Base-by-base conservation (phyloP, 1,284 basidiomycete species). In the Ceratobasidium theobromae region DNA sequence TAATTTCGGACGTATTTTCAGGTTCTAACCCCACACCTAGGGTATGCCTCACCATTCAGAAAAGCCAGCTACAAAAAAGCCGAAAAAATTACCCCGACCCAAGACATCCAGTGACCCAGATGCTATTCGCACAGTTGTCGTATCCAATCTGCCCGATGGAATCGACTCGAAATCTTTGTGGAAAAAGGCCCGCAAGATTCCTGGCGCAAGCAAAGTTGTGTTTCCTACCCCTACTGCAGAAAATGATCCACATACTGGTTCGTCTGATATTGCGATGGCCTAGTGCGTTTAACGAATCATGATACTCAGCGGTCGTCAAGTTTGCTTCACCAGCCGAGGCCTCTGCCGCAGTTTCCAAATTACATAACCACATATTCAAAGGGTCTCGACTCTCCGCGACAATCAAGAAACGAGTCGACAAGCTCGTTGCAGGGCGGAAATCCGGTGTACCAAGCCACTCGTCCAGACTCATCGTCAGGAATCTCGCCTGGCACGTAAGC, bases 321-420 rank as follows among this genome's bases (percentile, higher is more conserved):
- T 97, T 96, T 76, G 78, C 82, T 1, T 86, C 84, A 0, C 87
- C 94, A 8, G 80, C 81, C 3, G 79, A 85, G 64, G 93, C 95
- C 0, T 81, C 84, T 54, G 85, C 87, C 21, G 90, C 90, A 1
- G 84, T 93, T 30, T 79, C 78, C 67, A 95, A 93, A 77, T 84
- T 99, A 0, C 93, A 99, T 74, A 93, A 93, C 0, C 94, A 97
- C 75, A 87, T 95, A 43, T 98, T 90, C 83, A 97, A 98, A 76
- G 94, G 94, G 45, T 81, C 84, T 1, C 79, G 95, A 14, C 84
- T 98, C 27, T 93, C 89, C 4, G 92, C 89, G n/a, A 87, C 90
- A 4, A 82, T 98, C 69, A 98, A 98, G 80, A 95, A 95, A 75
- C 86, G 92, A 1, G 78, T 93, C 3, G 89, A 95, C 54, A 84